Percentiles rank a stretch among this genome's conserved stretches.
Evolutionary conservation across 2,329 filamentous ascomycete species (phyloP).

Genomic region (Penicillium sp.): DNA sequence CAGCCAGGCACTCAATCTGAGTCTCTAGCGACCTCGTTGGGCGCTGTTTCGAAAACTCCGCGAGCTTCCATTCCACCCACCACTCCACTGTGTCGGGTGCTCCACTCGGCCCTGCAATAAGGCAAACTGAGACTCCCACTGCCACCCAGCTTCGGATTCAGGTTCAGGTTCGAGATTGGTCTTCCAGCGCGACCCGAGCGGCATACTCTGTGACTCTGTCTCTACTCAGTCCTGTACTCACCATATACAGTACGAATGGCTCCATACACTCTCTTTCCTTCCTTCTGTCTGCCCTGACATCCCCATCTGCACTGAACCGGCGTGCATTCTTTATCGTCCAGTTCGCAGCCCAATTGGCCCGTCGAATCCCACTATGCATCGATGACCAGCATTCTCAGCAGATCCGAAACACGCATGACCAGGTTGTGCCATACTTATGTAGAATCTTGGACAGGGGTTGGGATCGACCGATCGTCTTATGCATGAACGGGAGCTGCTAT

Average conservation of each 20-base stretch:
- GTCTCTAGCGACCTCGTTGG: background rate
- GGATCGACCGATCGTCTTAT: conserved; percentile 23
- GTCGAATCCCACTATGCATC: conserved; percentile 18
- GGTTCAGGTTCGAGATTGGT: background rate
- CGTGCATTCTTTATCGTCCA: conserved; percentile 1
- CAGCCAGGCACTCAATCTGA: conserved; percentile 15
- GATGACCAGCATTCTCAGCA: conserved; percentile 24
- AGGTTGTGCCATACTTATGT: conserved; percentile 2
- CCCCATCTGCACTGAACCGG: conserved; percentile 1
- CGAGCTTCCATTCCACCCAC: conserved; percentile 4
- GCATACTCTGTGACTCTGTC: background rate
- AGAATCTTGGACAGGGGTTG: background rate
- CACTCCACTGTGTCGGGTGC: conserved; percentile 2
- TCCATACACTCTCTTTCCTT: too few species aligned
- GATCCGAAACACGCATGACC: conserved; percentile 26
- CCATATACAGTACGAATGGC: too few species aligned
- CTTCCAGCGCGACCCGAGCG: background rate
- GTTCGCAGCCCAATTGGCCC: background rate
- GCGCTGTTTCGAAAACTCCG: conserved; percentile 3
- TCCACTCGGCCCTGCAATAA: conserved; percentile 28
- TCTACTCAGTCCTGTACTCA: background rate
- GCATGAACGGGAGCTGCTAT: conserved; percentile 3
- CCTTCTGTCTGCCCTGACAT: too few species aligned
- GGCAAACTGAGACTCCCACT: conserved; percentile 19
- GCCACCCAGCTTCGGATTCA: background rate